Evolutionary conservation across 192 early-diverging fungal species (phyloP), one percentile per base, ranked within the genome.

Genomic region (Coemansia sp.): DNA sequence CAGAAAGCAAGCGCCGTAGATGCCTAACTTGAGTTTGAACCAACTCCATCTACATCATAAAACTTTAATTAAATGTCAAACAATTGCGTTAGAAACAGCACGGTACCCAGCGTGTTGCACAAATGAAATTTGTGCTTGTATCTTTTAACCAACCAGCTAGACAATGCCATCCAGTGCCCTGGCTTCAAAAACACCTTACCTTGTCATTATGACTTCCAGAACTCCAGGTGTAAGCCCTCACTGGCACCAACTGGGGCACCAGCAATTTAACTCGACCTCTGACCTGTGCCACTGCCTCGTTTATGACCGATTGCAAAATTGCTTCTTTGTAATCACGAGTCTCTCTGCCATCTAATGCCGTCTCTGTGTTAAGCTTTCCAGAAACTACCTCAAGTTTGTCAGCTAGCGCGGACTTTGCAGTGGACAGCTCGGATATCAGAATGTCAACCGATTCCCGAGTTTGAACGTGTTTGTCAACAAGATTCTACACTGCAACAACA

Each of bases 381-480:
- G 65, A 55, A 27, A 71, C 42, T 8, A 27, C 33, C 11, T 78
- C 74, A n/a, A 78, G 24, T 22, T 64, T 64, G 23, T 60, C 39
- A 14, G 43, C 53, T 8, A 78, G 61, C 22, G 55, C 59, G 0
- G 41, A 7, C 33, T 53, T 57, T 21, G 25, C 27, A 10, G 46
- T 30, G 4, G 27, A 43, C 9, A 71, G 52, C 17, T 40, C 49
- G 18, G 48, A 23, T 9, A 39, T 54, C 9, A 53, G 42, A 14
- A 41, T 23, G 17, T 52, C 59, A n/a, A 56, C 25, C 6, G 57
- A 47, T 11, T 13, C 41, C 48, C 48, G 47, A 14, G 52, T 33
- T 15, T 55, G 47, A 4, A 78, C 46, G 38, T 71, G 54, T 14
- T 41, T 65, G 22, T 71, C 69, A 9, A 71, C 64, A 40, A 71